A percentile compares a stretch with the other conserved stretches of the same genome.
phyloP scores from a whole-genome alignment of 2,329 filamentous ascomycete genomes.

The Aspergillus quadricinctus region DNA sequence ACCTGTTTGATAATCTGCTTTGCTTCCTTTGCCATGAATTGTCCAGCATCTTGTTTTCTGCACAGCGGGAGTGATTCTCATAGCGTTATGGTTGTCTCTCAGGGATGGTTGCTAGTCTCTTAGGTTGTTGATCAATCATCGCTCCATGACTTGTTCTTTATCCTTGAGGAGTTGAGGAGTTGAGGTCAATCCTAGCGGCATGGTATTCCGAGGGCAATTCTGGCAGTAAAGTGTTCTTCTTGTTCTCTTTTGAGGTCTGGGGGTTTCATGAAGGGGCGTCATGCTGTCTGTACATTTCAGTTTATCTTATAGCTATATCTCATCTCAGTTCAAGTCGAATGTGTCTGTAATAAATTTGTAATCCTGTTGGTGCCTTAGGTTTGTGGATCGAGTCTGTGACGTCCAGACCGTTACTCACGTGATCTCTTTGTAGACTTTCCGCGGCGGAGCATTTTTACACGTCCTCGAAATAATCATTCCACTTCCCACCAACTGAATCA shows the following conservation, averaged over 20 bases:
- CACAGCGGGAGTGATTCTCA: slow-evolving; percentile 23
- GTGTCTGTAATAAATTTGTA: too few relatives aligned
- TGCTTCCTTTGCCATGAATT: slow-evolving; percentile 13
- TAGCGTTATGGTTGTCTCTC: background rate
- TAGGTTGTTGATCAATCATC: slow-evolving; percentile 1
- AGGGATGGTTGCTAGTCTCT: background rate
- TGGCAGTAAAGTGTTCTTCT: background rate
- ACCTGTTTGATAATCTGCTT: slow-evolving; percentile 6
- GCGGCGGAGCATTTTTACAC: background rate
- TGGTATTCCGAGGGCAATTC: background rate
- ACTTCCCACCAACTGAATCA: slow-evolving; percentile 7
- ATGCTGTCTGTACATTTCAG: background rate
- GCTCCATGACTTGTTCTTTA: background rate
- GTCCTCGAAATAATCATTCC: background rate
- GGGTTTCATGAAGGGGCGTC: background rate
- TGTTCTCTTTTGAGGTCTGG: background rate
- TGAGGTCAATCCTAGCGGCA: background rate
- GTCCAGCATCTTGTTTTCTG: slow-evolving; percentile 13
- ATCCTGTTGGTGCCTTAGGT: too few relatives aligned
- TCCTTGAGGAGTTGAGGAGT: background rate
- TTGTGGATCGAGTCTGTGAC: background rate
- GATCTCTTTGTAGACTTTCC: background rate
- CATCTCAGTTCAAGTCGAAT: too few relatives aligned
- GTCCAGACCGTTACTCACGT: background rate
- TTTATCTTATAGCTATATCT: background rate